These are phyloP conservation scores for Dalechampia spathulata DNA, from an alignment of 441 rosid species.

Conservation along the genomic window DNA sequence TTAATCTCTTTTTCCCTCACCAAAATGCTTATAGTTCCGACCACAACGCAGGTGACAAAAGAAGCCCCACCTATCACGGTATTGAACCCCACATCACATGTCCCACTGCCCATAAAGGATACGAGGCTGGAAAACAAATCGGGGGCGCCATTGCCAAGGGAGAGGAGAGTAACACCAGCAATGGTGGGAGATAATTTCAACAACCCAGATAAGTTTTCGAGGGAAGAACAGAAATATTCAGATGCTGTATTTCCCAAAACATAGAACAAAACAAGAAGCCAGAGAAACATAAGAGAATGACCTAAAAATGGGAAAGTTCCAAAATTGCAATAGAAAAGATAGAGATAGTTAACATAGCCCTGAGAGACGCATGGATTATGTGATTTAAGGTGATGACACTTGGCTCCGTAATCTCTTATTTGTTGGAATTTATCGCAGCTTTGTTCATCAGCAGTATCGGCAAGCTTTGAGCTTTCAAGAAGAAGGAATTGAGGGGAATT, in stretches of 20 bases:
- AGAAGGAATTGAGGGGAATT: slow-evolving; percentile 16
- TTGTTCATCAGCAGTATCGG: neutral
- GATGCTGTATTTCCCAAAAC: slow-evolving; percentile 79
- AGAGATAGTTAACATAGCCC: slow-evolving; percentile 64
- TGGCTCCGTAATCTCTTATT: slow-evolving; percentile 34
- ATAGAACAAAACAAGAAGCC: slow-evolving; percentile 74
- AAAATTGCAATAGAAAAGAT: slow-evolving; percentile 55
- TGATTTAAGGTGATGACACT: slow-evolving; percentile 41
- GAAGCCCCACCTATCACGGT: slow-evolving; percentile 71
- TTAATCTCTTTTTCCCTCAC: slow-evolving; percentile 28
- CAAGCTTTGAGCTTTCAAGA: slow-evolving; percentile 8
- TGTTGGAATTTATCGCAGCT: slow-evolving; percentile 26
- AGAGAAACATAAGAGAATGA: slow-evolving; percentile 36
- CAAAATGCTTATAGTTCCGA: slow-evolving; percentile 52
- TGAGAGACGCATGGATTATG: slow-evolving; percentile 43
- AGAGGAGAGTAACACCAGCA: slow-evolving; percentile 79
- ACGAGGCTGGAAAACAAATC: slow-evolving; percentile 76
- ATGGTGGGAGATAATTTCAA: slow-evolving; percentile 65
- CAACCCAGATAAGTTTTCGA: slow-evolving; percentile 59
- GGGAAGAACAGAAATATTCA: slow-evolving; percentile 71
- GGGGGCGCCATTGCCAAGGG: slow-evolving; percentile 87
- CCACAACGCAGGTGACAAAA: slow-evolving; percentile 67
- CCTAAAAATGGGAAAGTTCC: slow-evolving; percentile 44
- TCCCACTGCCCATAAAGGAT: slow-evolving; percentile 57
- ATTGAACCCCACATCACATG: slow-evolving; percentile 53